Evolutionary conservation across 352 stramenopile species (phyloP), one percentile per base, ranked within the genome.

Genomic region (Pythium aquatile): DNA sequence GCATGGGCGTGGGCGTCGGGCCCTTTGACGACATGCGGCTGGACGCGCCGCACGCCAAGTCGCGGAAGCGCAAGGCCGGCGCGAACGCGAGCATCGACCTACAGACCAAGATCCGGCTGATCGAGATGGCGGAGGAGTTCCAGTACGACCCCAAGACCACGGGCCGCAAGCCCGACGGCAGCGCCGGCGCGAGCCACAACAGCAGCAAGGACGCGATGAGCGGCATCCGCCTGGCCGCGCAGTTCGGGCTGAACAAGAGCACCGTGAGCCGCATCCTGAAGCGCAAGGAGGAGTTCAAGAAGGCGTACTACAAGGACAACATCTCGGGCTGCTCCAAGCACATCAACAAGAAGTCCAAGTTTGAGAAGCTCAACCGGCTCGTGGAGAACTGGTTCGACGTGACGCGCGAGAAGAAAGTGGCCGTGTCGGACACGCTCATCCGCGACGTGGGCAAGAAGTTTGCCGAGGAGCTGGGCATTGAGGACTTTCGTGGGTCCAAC

Each of bases 341-440:
- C 61, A 93, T 93, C 60, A 93, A 91, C 77, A 93, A 93, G 60
- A 93, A 91, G 67, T 93, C 84, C 64, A 91, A 91, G 73, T 93
- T 90, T 61, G 84, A 93, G 37, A 89, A 90, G 55, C 80, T 93
- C 55, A 93, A 93, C 46, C 69, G 79, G 1, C 74, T 93, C 3
- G 84, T 93, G 0, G 84, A 93, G 65, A 93, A 89, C 61, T 93
- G 84, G 84, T 93, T 90, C 68, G 84, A 93, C 63, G 76, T 88
- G 65, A 84, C 78, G n/a, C 78, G 80, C 44, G 81, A 88, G 60
- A 88, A 90, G 58, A 85, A 91, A 65, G 71, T 77, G 1, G 72
- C 73, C 2, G 82, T 93, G 6, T 81, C 84, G 3, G 84, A 93
- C 64, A 90, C 80, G 48, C 69, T 86, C 37, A 90, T 93, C 56